Conservation (phyloP, 2,329 filamentous ascomycete species). For the Arachnomyces sp. region DNA sequence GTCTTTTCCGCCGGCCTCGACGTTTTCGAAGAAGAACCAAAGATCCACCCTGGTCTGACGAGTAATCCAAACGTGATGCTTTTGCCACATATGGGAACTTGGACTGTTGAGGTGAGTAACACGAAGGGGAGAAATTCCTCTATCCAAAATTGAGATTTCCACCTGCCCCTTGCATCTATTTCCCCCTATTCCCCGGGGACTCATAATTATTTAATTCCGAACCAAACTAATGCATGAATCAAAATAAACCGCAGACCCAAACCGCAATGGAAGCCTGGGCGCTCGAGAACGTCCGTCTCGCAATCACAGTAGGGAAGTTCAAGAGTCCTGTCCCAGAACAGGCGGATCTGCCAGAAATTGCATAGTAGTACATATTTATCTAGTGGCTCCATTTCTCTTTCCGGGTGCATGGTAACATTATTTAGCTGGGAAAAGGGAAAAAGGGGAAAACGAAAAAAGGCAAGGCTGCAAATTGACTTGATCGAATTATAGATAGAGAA, state of each 20-base stretch:
- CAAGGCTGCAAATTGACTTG: too few relatives aligned
- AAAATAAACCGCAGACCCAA: slow-evolving; percentile 37
- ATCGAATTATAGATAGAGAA: too few relatives aligned
- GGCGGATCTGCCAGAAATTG: slow-evolving; percentile 32
- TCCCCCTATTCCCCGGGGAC: background rate
- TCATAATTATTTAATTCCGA: background rate
- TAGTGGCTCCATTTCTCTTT: too few relatives aligned
- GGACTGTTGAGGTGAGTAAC: slow-evolving; percentile 54
- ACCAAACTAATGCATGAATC: background rate
- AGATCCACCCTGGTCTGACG: slow-evolving; percentile 64
- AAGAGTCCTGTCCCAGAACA: slow-evolving; percentile 70
- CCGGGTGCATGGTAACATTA: too few relatives aligned
- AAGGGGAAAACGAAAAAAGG: slow-evolving; percentile 12
- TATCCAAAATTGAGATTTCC: background rate
- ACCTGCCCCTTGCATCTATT: background rate
- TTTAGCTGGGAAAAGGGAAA: slow-evolving; percentile 6
- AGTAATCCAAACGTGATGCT: slow-evolving; percentile 65
- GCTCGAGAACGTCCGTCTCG: slow-evolving; percentile 61
- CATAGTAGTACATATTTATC: too few relatives aligned
- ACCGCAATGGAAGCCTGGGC: slow-evolving; percentile 65
- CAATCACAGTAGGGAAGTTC: slow-evolving; percentile 55
- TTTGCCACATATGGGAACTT: slow-evolving; percentile 81
- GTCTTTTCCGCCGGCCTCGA: slow-evolving; percentile 68
- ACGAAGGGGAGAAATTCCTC: background rate
- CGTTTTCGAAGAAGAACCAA: slow-evolving; percentile 75